Conservation (phyloP, 2,329 filamentous ascomycete species). For the Fusarium stilboides region DNA sequence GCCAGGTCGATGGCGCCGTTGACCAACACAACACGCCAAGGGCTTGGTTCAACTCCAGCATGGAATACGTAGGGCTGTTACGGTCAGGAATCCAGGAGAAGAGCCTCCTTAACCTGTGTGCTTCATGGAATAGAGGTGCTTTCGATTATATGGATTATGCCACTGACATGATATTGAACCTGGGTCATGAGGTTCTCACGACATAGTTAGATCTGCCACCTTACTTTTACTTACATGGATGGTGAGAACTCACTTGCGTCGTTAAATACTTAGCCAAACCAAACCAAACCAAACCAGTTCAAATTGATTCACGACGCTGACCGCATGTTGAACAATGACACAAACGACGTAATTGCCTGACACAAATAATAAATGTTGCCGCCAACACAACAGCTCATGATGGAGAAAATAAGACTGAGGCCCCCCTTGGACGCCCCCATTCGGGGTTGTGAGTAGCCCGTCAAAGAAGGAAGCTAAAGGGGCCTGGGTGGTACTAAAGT, state of each 20-base stretch:
- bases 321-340: constrained; percentile 30
- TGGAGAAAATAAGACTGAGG: constrained; percentile 17
- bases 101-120: neutral
- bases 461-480: constrained; percentile 11
- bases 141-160: neutral
- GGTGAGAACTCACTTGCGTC: neutral
- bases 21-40: constrained; percentile 28
- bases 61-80: constrained; percentile 21
- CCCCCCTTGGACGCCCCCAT: constrained; percentile 14
- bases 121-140: neutral
- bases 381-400: constrained; percentile 7
- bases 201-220: constrained; percentile 6
- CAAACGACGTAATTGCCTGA: constrained; percentile 9
- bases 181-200: constrained; percentile 12
- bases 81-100: too few species aligned
- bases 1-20: constrained; percentile 34
- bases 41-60: constrained; percentile 18
- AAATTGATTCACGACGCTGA: constrained; percentile 10
- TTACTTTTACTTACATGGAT: neutral
- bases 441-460: constrained; percentile 2
- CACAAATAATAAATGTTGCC: constrained; percentile 3
- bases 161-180: neutral
- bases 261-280: neutral
- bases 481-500: constrained; percentile 45
- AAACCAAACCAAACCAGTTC: neutral